Percentiles rank a stretch among this genome's conserved stretches.
Evolutionary conservation across 768 basidiomycete species (phyloP).

Genomic region (Rubroboletus pulcherrimus): DNA sequence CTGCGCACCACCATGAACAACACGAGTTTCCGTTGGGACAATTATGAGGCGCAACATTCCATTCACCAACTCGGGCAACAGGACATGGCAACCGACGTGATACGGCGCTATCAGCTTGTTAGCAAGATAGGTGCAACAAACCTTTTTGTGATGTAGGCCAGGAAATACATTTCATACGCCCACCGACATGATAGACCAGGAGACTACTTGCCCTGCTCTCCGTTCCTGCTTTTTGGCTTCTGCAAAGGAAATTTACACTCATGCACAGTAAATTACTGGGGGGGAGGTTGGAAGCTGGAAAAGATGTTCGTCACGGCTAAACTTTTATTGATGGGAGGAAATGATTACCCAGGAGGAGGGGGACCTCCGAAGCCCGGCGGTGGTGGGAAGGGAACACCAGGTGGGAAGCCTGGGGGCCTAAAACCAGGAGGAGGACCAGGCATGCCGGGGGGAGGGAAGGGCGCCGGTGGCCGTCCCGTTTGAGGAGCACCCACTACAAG

Average conservation of each 20-base stretch:
- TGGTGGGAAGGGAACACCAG: constrained; percentile 75
- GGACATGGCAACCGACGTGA: constrained; percentile 18
- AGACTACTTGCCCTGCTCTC: constrained; percentile 27
- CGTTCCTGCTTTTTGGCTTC: constrained; percentile 15
- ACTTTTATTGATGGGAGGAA: neutral
- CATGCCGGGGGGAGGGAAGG: constrained; percentile 69
- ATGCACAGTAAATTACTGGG: constrained; percentile 31
- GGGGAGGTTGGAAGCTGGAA: constrained; percentile 47
- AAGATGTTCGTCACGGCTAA: constrained; percentile 2
- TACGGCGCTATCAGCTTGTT: constrained; percentile 22
- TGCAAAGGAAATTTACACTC: constrained; percentile 9
- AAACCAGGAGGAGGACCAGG: constrained; percentile 84
- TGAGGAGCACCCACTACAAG: constrained; percentile 55
- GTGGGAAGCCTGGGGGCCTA: constrained; percentile 79
- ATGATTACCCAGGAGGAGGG: constrained; percentile 78
- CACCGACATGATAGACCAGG: constrained; percentile 17
- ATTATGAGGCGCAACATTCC: constrained; percentile 17
- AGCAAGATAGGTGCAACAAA: constrained; percentile 29
- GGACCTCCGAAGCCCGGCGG: constrained; percentile 79
- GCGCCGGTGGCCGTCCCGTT: constrained; percentile 65
- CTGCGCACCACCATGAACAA: constrained; percentile 9
- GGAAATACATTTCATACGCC: constrained; percentile 27
- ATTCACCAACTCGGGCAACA: constrained; percentile 20
- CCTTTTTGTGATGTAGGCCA: constrained; percentile 19
- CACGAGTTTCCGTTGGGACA: constrained; percentile 16